Base-by-base conservation (phyloP, 75 land plant species). In the Pseudotsuga menziesii region DNA sequence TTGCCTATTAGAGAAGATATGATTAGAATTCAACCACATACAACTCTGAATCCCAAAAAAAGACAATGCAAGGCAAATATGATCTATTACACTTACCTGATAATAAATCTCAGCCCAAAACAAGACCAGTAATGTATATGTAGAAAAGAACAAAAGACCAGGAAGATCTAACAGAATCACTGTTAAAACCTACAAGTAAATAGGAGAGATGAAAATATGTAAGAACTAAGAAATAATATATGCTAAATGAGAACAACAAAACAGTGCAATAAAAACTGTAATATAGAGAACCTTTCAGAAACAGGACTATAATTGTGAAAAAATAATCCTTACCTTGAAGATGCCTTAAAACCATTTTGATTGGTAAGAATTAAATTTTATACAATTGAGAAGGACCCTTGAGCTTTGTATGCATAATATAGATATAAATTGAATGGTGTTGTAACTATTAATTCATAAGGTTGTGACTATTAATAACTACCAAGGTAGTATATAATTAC, bases 61-160 rank as follows among this genome's bases (percentile, higher is more conserved):
- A 20, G 8, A 27, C 26, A 17, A 76, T 7, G 61, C 25, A 36
- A 7, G 13, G 4, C 56, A 58, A 7, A 22, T 2, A 23, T 57
- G 25, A 26, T 58, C 15, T 32, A 5, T 7, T 62, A 71, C 36
- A 39, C 78, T 75, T 74, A 70, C 98, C 94, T 96, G 98, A 62
- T 93, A 89, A 82, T 96, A 96, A 26, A 96, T 96, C 82, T 96
- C 98, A 52, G 98, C 98, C 98, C 98, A 96, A 58, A 96, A 96
- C 4, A 96, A 85, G 63, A 91, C 97, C 73, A 96, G 97, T 20
- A 96, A 83, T 52, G 98, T 96, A 78, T 93, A 96, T 35, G 98
- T 96, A 8, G 98, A 84, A 87, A 96, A 96, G 73, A 96, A 96
- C 56, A 96, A 62, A 23, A 93, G 79, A 4, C 98, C 94, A 3